Base-by-base conservation (phyloP, 495 filamentous ascomycete species). In the Hypoxylon fuscum region DNA sequence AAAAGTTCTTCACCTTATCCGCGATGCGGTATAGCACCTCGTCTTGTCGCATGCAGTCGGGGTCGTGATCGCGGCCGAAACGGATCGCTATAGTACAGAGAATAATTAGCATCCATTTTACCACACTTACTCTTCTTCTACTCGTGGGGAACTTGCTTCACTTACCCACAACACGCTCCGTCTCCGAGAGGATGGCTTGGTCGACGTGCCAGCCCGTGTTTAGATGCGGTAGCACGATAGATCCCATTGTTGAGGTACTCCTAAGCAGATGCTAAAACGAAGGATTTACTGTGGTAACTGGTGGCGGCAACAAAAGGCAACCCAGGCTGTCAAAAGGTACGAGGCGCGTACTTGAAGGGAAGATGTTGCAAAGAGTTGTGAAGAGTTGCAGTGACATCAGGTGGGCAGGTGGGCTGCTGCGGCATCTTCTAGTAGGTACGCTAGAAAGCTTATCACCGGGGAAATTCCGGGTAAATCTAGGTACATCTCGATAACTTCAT, bases 171-270 rank as follows among this genome's bases (percentile, higher is more conserved):
- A 98, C 85, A 27, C 95, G 88, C 64, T 98, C 95, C 64, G 97
- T 93, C 75, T 98, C 95, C 11, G 87, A 88, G 63, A 95, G 86
- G 68, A 96, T 96, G 43, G 90, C 91, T 77, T 96, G 93, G 78
- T 97, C 93, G 56, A 97, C 92, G 68, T 97, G 93, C 94, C 95
- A 98, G 63, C 92, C 95, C 10, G 91, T 96, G 53, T 85, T 83
- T 29, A 98, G 84, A 76, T 98, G 95, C 15, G 95, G 95, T 11
- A 98, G 85, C 11, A 97, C 91, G 51, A 98, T 90, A 51, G 92
- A 96, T 14, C 63, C 63, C 63, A 66, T 66, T 9, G 10, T 50
- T 22, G 14, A 43, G 22, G 15, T 22, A 43, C 23, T 34, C n/a
- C 9, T 34, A 34, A 2, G 31, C n/a, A 12, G 31, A 5, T 2